phyloP scores from a whole-genome alignment of 768 basidiomycete genomes.

The Lactifluus subvellereus region DNA sequence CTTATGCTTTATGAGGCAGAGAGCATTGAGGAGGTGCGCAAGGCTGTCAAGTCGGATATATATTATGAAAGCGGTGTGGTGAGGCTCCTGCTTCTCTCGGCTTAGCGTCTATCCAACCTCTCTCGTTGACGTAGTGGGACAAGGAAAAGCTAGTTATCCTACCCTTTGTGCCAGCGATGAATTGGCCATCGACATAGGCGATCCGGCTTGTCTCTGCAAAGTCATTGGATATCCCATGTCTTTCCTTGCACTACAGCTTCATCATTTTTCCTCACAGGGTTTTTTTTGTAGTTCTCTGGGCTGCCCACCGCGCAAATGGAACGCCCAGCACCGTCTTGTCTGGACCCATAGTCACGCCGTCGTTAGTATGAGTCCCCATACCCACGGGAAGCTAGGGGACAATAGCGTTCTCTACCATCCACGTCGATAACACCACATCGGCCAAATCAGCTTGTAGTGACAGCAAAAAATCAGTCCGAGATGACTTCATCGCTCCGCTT shows the following conservation, averaged over 20 bases:
- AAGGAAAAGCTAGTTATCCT: constrained; percentile 13
- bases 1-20: constrained; percentile 25
- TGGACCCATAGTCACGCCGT: too few relatives aligned
- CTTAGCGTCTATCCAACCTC: not conserved
- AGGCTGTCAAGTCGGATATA: constrained; percentile 27
- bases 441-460: too few relatives aligned
- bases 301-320: not conserved
- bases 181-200: constrained; percentile 9
- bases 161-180: constrained; percentile 16
- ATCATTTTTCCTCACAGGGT: not conserved
- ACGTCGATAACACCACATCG: too few relatives aligned
- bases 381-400: too few relatives aligned
- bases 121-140: constrained; percentile 11
- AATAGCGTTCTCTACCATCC: too few relatives aligned
- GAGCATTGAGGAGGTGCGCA: constrained; percentile 27
- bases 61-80: constrained; percentile 30
- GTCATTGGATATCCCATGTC: not conserved
- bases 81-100: constrained; percentile 1
- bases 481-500: too few relatives aligned
- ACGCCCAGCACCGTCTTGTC: too few relatives aligned
- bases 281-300: not conserved
- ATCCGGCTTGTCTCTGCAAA: not conserved
- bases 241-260: not conserved
- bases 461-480: too few relatives aligned
- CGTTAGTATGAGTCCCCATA: too few relatives aligned